Conservation (phyloP, 2,329 filamentous ascomycete species). For the Pseudonectria foliicola region DNA sequence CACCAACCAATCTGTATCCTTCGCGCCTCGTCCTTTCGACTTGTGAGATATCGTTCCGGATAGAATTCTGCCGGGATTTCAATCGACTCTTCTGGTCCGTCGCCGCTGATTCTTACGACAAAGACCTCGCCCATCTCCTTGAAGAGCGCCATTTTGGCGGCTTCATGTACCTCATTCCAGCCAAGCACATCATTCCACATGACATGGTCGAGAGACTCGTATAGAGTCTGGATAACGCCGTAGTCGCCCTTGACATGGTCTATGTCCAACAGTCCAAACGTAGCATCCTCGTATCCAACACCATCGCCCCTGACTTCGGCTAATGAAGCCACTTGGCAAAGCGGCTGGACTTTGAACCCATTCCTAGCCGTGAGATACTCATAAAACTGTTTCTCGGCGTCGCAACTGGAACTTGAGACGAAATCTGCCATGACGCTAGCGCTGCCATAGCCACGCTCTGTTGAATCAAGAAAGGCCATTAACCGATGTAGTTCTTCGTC, state of each 20-base stretch:
- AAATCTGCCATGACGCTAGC: constrained; percentile 39
- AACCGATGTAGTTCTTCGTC: constrained; percentile 53
- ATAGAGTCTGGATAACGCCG: constrained; percentile 34
- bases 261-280: constrained; percentile 37
- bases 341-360: constrained; percentile 18
- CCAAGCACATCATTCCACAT: constrained; percentile 40
- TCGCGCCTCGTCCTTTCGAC: constrained; percentile 37
- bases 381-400: constrained; percentile 38
- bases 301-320: constrained; percentile 23
- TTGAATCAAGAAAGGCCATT: constrained; percentile 55
- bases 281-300: constrained; percentile 26
- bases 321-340: constrained; percentile 28
- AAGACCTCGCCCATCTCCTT: constrained; percentile 44
- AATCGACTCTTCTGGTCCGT: constrained; percentile 35
- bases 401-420: constrained; percentile 25
- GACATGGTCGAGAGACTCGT: constrained; percentile 41
- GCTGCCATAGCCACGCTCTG: constrained; percentile 53
- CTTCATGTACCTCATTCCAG: constrained; percentile 27
- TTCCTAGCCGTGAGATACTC: constrained; percentile 30
- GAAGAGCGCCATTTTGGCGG: constrained; percentile 36
- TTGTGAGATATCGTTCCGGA: constrained; percentile 45
- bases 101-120: constrained; percentile 37
- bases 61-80: constrained; percentile 47
- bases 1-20: constrained; percentile 35
- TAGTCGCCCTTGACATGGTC: constrained; percentile 31